A percentile compares a stretch with the other conserved stretches of the same genome.
Evolutionary conservation across 2,329 filamentous ascomycete genomes (phyloP).

Genomic region (Ophiosphaerella narmari): DNA sequence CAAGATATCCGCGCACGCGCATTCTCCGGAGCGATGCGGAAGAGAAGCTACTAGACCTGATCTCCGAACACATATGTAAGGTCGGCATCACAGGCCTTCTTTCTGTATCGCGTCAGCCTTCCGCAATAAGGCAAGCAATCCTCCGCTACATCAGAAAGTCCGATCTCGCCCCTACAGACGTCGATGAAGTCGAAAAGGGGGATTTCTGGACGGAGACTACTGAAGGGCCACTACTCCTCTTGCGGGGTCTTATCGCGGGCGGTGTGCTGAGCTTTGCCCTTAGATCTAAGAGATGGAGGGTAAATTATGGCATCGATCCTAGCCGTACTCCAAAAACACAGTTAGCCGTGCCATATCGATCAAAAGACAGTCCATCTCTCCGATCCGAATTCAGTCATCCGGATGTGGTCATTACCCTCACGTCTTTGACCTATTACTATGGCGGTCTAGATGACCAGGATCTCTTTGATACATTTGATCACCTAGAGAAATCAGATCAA

Average conservation of each 20-base stretch:
- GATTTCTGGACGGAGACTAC: slow-evolving; percentile 41
- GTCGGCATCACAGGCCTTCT: slow-evolving; percentile 50
- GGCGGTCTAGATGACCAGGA: slow-evolving; percentile 57
- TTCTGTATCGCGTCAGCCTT: slow-evolving; percentile 46
- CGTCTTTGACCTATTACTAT: slow-evolving; percentile 63
- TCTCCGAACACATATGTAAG: slow-evolving; percentile 47
- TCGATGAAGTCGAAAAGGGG: slow-evolving; percentile 14
- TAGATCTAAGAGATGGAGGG: slow-evolving; percentile 63
- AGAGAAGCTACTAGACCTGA: slow-evolving; percentile 18
- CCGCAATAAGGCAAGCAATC: slow-evolving; percentile 34
- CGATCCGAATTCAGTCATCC: slow-evolving; percentile 68
- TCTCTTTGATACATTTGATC: slow-evolving; percentile 52
- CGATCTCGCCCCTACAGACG: slow-evolving; percentile 31
- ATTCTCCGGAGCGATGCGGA: slow-evolving; percentile 51
- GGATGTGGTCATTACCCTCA: slow-evolving; percentile 10
- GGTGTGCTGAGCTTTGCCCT: slow-evolving; percentile 60
- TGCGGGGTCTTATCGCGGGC: slow-evolving; percentile 33
- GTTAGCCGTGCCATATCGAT: slow-evolving; percentile 62
- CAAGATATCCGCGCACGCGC: slow-evolving; percentile 53
- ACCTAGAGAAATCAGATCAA: slow-evolving; percentile 58
- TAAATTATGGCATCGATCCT: slow-evolving; percentile 63
- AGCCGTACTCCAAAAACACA: slow-evolving; percentile 57
- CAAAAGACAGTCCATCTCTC: slow-evolving; percentile 65
- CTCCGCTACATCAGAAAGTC: slow-evolving; percentile 50
- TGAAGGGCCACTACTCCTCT: slow-evolving; percentile 48